A percentile compares a stretch with the other conserved stretches of the same genome.
Evolutionary conservation across 176 grass and related monocot genomes (phyloP).

Genomic region (Aegilops speltoides): DNA sequence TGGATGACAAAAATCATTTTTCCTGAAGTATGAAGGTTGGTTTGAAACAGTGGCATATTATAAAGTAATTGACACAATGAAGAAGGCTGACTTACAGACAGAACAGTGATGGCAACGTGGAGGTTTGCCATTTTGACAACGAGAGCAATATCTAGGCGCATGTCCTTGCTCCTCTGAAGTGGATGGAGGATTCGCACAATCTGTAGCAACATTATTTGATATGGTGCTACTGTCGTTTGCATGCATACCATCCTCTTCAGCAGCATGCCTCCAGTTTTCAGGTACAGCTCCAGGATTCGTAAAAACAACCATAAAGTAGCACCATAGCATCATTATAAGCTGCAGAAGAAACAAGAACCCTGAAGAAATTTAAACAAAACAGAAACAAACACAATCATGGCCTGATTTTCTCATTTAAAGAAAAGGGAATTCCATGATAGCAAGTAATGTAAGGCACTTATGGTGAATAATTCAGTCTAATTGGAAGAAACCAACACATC

Average conservation of each 20-base stretch:
- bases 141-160: slow-evolving; percentile 50
- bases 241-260: slow-evolving; percentile 47
- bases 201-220: slow-evolving; percentile 28
- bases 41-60: not conserved
- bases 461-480: slow-evolving; percentile 7
- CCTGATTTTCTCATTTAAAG: slow-evolving; percentile 19
- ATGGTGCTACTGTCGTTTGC: slow-evolving; percentile 26
- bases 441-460: slow-evolving; percentile 4
- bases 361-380: slow-evolving; percentile 60
- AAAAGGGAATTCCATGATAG: slow-evolving; percentile 24
- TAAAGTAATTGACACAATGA: slow-evolving; percentile 14
- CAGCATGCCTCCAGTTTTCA: slow-evolving; percentile 65
- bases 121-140: slow-evolving; percentile 88
- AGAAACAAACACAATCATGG: slow-evolving; percentile 38
- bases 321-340: slow-evolving; percentile 82
- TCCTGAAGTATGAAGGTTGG: not conserved
- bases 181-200: slow-evolving; percentile 35
- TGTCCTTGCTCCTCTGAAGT: slow-evolving; percentile 50
- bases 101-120: slow-evolving; percentile 94
- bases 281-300: slow-evolving; percentile 80
- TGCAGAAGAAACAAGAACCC: slow-evolving; percentile 77
- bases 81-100: slow-evolving; percentile 66
- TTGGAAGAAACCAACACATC: not conserved
- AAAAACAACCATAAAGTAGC: slow-evolving; percentile 82
- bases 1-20: not conserved